Conservation (phyloP, 176 grass and related monocot genomes). For the Oryza meridionalis region DNA sequence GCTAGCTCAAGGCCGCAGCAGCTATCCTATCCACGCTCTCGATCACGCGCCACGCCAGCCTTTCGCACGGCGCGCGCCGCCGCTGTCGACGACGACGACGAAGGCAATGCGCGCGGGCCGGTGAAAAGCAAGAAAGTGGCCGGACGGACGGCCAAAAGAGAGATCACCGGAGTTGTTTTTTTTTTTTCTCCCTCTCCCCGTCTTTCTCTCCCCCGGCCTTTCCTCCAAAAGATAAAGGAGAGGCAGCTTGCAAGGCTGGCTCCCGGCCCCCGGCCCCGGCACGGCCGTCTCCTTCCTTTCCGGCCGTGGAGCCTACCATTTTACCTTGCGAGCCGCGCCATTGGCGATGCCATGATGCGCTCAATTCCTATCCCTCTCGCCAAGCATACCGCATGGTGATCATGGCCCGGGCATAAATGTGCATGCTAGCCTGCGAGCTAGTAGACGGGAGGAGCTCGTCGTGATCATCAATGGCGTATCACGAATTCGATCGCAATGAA, state of each 20-base stretch:
- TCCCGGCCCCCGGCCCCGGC: background rate
- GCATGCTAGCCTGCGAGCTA: background rate
- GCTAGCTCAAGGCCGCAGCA: too few species aligned
- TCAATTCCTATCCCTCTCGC: background rate
- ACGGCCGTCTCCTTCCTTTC: conserved; percentile 5
- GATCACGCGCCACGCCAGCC: conserved; percentile 3
- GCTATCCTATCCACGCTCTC: background rate
- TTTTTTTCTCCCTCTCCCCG: background rate
- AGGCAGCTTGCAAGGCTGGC: conserved; percentile 26
- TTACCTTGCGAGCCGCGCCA: conserved; percentile 17
- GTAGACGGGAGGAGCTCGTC: background rate
- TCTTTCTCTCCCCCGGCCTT: background rate
- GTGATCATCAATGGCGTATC: background rate
- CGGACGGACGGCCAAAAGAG: background rate
- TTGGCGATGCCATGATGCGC: background rate
- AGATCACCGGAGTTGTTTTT: background rate
- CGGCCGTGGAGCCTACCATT: conserved; percentile 9
- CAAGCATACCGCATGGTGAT: background rate
- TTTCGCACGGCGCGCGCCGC: background rate
- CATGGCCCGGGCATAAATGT: background rate
- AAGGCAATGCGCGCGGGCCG: background rate
- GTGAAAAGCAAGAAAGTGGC: background rate
- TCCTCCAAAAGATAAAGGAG: conserved; percentile 22
- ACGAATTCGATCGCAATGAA: conserved; percentile 18
- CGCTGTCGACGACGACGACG: background rate